Conservation (phyloP, 768 basidiomycete species). For the Russula lepida region DNA sequence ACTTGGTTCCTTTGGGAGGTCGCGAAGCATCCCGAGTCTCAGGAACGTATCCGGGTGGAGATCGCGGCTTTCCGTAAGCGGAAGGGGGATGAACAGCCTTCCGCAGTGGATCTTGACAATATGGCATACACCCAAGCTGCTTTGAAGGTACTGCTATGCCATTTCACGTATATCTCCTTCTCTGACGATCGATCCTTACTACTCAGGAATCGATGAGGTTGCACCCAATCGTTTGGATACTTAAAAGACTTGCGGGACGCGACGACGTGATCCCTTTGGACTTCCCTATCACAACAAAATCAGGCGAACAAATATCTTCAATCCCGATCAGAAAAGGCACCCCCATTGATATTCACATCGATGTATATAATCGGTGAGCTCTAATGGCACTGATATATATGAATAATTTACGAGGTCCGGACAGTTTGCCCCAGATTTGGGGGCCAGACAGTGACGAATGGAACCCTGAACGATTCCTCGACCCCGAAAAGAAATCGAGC, state of each 20-base stretch:
- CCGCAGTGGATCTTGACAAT: constrained; percentile 10
- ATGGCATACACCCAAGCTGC: constrained; percentile 17
- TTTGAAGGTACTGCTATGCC: constrained; percentile 9
- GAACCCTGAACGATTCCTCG: constrained; percentile 19
- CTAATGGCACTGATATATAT: neutral
- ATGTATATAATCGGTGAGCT: constrained; percentile 15
- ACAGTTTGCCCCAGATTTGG: constrained; percentile 17
- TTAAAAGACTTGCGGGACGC: constrained; percentile 6
- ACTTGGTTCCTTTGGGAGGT: constrained; percentile 19
- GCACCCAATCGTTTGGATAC: constrained; percentile 13
- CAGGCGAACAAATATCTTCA: constrained; percentile 13
- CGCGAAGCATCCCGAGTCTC: constrained; percentile 17
- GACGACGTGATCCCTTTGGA: constrained; percentile 19
- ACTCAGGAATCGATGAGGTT: constrained; percentile 17
- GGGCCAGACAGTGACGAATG: constrained; percentile 17
- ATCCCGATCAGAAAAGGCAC: constrained; percentile 18
- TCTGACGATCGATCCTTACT: neutral
- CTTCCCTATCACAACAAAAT: constrained; percentile 11
- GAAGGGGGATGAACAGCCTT: neutral
- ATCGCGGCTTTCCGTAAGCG: constrained; percentile 3
- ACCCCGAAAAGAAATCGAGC: constrained; percentile 14
- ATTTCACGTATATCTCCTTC: neutral
- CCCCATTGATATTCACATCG: constrained; percentile 11
- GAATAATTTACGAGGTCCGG: neutral
- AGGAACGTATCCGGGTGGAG: constrained; percentile 17